These are phyloP conservation scores for Yamadazyma pseudoaaseri DNA, from an alignment of 1,139 yeast species.

Conservation along the genomic window DNA sequence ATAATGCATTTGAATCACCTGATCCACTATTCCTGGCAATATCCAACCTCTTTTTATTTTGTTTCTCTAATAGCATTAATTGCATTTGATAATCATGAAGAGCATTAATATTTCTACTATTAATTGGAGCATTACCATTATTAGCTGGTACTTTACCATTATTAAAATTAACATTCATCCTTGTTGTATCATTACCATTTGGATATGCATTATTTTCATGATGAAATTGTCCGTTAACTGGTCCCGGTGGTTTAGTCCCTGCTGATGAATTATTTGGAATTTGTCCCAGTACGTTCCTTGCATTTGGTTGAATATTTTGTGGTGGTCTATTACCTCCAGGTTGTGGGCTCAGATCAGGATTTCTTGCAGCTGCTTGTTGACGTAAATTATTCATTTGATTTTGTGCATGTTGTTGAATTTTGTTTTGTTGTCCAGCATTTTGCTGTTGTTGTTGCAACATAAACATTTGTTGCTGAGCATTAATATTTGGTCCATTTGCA, in stretches of 20 bases:
- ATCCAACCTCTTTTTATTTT: conserved; percentile 62
- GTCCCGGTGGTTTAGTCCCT: background rate
- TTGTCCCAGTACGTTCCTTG: conserved; percentile 11
- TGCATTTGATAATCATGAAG: conserved; percentile 78
- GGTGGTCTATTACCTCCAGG: conserved; percentile 4
- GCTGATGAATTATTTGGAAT: conserved; percentile 1
- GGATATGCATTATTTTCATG: background rate
- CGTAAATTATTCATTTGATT: conserved; percentile 52
- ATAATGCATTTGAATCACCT: conserved; percentile 18
- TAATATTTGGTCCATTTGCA: conserved; percentile 12
- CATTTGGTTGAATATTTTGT: conserved; percentile 13
- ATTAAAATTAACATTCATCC: background rate
- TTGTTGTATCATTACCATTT: conserved; percentile 3
- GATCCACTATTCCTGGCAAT: conserved; percentile 42
- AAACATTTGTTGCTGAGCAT: conserved; percentile 5
- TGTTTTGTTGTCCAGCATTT: conserved; percentile 18
- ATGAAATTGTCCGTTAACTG: conserved; percentile 1
- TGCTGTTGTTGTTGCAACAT: conserved; percentile 24
- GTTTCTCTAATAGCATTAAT: conserved; percentile 67
- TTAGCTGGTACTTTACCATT: conserved; percentile 11
- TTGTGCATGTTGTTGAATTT: conserved; percentile 51
- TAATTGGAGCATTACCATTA: conserved; percentile 7
- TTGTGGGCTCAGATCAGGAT: conserved; percentile 17
- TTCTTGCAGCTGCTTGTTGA: conserved; percentile 39
- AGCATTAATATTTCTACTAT: conserved; percentile 37